Percentiles rank a stretch among this genome's conserved stretches.
phyloP scores from a whole-genome alignment of 768 basidiomycete species.

The Naganishia vaughanmartiniae region DNA sequence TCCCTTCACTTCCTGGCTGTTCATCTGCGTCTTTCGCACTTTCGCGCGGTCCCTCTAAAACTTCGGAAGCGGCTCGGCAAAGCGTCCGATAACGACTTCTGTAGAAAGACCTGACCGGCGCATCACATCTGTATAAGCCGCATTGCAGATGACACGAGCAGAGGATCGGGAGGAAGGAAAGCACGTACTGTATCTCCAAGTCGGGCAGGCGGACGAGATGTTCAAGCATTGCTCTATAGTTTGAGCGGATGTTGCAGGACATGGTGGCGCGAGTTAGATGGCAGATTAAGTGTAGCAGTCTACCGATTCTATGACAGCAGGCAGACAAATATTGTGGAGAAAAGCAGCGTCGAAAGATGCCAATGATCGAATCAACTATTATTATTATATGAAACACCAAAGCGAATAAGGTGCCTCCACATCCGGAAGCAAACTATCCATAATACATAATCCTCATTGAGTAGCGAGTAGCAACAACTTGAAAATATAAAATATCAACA shows the following conservation, averaged over 20 bases:
- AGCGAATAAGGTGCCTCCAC: too few species aligned
- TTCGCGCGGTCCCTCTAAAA: background rate
- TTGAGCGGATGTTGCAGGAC: conserved; percentile 4
- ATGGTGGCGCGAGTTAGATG: background rate
- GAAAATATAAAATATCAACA: too few species aligned
- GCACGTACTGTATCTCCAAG: conserved; percentile 7
- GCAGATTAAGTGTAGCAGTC: background rate
- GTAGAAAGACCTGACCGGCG: background rate
- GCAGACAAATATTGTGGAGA: too few species aligned
- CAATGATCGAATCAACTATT: too few species aligned
- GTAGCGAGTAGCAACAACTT: too few species aligned
- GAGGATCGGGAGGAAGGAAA: too few species aligned
- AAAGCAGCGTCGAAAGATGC: too few species aligned
- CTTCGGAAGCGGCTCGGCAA: background rate
- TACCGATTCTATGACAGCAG: too few species aligned
- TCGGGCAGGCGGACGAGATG: conserved; percentile 17
- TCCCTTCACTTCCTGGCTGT: background rate
- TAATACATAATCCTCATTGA: too few species aligned
- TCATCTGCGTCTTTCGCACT: background rate
- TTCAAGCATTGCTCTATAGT: background rate
- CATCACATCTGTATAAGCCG: background rate
- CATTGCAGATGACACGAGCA: background rate
- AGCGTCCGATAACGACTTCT: background rate
- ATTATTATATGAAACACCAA: too few species aligned
- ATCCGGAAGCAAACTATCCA: too few species aligned